Conservation (phyloP, 225 moss, liverwort and hornwort genomes). For the Asterella californica region DNA sequence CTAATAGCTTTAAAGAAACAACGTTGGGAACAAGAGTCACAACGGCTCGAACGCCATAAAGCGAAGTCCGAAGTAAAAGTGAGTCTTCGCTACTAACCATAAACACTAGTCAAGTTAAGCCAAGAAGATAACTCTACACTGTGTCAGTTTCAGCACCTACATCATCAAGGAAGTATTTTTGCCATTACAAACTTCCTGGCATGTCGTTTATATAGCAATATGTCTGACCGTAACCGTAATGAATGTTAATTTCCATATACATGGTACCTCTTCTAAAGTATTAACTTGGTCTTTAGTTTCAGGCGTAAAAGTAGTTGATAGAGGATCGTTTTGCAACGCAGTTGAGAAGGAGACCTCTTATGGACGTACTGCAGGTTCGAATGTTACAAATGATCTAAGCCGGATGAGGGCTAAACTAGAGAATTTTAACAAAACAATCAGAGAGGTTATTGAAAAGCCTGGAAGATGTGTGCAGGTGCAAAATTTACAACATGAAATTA, state of each 20-base stretch:
- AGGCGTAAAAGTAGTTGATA: background rate
- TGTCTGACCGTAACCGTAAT: background rate
- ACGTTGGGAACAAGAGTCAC: slow-evolving; percentile 81
- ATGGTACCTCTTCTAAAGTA: background rate
- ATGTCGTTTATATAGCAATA: background rate
- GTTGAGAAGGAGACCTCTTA: background rate
- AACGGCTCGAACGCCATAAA: slow-evolving; percentile 76
- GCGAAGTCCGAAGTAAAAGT: slow-evolving; percentile 80
- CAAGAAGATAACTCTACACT: background rate
- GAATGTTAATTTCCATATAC: background rate
- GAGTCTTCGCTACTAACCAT: background rate
- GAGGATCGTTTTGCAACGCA: background rate
- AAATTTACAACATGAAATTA: slow-evolving; percentile 69
- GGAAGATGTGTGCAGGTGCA: slow-evolving; percentile 56
- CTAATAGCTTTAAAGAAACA: slow-evolving; percentile 71
- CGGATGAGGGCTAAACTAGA: slow-evolving; percentile 32
- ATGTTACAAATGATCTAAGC: background rate
- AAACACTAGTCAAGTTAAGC: background rate
- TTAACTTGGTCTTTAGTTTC: background rate
- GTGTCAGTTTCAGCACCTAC: no score
- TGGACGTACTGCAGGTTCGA: background rate
- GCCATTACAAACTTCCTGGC: background rate
- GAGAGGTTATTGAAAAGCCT: slow-evolving; percentile 43
- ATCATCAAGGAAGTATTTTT: background rate
- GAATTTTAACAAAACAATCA: slow-evolving; percentile 41